These are phyloP conservation scores for Hirsutella rhossiliensis DNA, from an alignment of 2,329 filamentous ascomycete species.

Conservation along the genomic window DNA sequence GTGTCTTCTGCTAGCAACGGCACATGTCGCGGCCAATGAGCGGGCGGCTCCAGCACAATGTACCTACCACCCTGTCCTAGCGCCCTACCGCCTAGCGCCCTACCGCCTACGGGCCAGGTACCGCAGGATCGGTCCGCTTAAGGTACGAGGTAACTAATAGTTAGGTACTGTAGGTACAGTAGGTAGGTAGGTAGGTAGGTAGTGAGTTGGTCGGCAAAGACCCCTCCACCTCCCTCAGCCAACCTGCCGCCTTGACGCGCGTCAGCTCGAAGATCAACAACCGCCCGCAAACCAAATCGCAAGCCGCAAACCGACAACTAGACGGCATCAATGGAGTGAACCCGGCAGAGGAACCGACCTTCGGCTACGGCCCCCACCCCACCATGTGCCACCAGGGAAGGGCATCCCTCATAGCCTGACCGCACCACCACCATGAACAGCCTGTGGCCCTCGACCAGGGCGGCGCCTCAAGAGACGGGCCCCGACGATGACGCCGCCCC, in stretches of 20 bases:
- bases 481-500: constrained; percentile 14
- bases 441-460: constrained; percentile 23
- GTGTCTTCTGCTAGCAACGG: too few species aligned
- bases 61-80: too few species aligned
- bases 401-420: constrained; percentile 1
- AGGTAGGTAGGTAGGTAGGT: too few species aligned
- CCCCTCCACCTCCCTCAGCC: neutral
- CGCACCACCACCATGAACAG: constrained; percentile 28
- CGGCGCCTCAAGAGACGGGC: constrained; percentile 9
- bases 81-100: too few species aligned
- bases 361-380: neutral
- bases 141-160: too few species aligned
- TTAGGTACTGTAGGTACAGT: too few species aligned
- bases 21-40: too few species aligned
- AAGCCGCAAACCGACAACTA: neutral
- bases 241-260: neutral
- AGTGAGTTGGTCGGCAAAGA: too few species aligned
- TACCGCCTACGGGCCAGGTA: too few species aligned
- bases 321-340: neutral
- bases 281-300: too few species aligned
- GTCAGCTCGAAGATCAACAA: neutral
- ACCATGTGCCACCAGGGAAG: constrained; percentile 6
- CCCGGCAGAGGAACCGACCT: neutral
- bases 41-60: too few species aligned
- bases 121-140: too few species aligned